phyloP scores from a whole-genome alignment of 2,329 filamentous ascomycete genomes.

The Colletotrichum zoysiae region DNA sequence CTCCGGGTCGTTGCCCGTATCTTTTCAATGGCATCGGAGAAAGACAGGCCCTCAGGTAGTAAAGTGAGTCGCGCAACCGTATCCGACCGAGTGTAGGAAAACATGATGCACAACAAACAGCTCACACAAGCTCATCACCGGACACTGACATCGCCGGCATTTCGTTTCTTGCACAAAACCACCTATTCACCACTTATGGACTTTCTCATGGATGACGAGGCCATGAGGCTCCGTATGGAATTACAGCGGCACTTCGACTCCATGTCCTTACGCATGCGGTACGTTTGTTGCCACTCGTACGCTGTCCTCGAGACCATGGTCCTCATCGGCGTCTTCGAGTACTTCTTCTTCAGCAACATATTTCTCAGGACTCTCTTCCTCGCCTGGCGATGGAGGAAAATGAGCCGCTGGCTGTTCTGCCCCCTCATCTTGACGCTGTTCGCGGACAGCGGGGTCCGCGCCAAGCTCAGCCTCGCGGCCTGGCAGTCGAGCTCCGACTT shows the following conservation, averaged over 20 bases:
- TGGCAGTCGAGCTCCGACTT: not conserved
- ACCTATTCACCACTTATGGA: not conserved
- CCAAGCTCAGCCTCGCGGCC: not conserved
- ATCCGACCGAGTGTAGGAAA: not conserved
- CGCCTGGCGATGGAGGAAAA: not conserved
- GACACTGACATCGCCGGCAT: not conserved
- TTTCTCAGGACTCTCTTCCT: not conserved
- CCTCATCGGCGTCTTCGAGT: not conserved
- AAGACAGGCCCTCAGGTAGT: not conserved
- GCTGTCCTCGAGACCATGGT: not conserved
- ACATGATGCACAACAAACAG: not conserved
- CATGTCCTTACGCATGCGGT: not conserved
- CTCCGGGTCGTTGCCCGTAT: not conserved
- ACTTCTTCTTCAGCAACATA: not conserved
- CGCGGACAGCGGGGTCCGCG: too few relatives aligned
- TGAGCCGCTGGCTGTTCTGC: not conserved
- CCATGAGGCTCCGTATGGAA: too few relatives aligned
- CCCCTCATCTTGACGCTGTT: not conserved
- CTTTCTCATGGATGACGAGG: not conserved
- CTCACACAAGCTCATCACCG: not conserved
- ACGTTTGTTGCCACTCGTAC: not conserved
- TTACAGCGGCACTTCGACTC: too few relatives aligned
- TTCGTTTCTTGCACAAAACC: too few relatives aligned
- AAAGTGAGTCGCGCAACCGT: not conserved
- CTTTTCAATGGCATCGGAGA: not conserved